Conservation (phyloP, 305 asterid genomes). For the Coffea humblotiana region DNA sequence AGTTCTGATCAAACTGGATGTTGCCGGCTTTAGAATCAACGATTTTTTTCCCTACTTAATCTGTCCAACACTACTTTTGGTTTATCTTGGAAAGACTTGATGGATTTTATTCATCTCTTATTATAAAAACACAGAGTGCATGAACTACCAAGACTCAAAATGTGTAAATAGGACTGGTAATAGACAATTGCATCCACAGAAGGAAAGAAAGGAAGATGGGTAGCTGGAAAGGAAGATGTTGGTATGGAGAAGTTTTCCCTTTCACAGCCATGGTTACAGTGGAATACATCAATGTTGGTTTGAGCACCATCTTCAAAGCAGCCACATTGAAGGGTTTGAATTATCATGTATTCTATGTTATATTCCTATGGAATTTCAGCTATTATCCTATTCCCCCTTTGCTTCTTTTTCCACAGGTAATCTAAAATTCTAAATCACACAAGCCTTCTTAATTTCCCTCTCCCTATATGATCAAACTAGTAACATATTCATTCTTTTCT, state of each 20-base stretch:
- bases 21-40: too few relatives aligned
- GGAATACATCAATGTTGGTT: conserved; percentile 38
- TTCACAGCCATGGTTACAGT: conserved; percentile 37
- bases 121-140: too few relatives aligned
- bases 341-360: conserved; percentile 38
- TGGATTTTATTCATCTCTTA: too few relatives aligned
- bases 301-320: conserved; percentile 6
- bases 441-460: conserved; percentile 21
- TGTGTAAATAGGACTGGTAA: too few relatives aligned
- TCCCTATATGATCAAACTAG: too few relatives aligned
- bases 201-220: conserved; percentile 17
- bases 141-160: too few relatives aligned
- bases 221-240: neutral
- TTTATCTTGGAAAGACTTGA: too few relatives aligned
- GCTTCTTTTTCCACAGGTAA: conserved; percentile 5
- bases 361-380: conserved; percentile 41
- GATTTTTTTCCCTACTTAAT: too few relatives aligned
- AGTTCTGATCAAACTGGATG: too few relatives aligned
- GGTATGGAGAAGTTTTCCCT: conserved; percentile 30
- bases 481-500: too few relatives aligned
- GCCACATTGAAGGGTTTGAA: conserved; percentile 41
- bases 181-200: too few relatives aligned
- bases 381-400: conserved; percentile 36
- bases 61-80: too few relatives aligned
- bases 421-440: neutral